phyloP scores from a whole-genome alignment of 805 yeast species.

The Suhomyces kilbournensis region DNA sequence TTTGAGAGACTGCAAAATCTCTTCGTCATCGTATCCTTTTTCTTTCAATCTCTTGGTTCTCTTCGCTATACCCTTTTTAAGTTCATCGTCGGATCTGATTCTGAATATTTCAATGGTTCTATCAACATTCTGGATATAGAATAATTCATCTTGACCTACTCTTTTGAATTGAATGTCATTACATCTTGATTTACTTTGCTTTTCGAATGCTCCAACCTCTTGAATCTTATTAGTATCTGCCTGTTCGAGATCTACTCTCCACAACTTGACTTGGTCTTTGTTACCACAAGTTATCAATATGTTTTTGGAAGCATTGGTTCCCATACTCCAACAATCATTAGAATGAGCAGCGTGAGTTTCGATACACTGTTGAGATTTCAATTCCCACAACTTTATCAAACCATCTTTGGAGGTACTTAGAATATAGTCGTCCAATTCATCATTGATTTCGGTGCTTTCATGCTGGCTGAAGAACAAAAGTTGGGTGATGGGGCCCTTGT shows the following conservation, averaged over 20 bases:
- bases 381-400: slow-evolving; percentile 87
- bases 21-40: slow-evolving; percentile 59
- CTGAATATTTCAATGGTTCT: slow-evolving; percentile 78
- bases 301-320: slow-evolving; percentile 39
- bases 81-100: slow-evolving; percentile 71
- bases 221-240: slow-evolving; percentile 48
- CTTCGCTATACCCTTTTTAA: slow-evolving; percentile 69
- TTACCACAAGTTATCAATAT: slow-evolving; percentile 70
- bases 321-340: slow-evolving; percentile 90
- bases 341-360: slow-evolving; percentile 94
- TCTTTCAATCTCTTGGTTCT: slow-evolving; percentile 77
- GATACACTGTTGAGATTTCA: slow-evolving; percentile 81
- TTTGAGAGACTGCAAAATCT: slow-evolving; percentile 44
- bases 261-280: slow-evolving; percentile 78
- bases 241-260: slow-evolving; percentile 62
- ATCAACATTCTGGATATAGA: slow-evolving; percentile 76
- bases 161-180: slow-evolving; percentile 51
- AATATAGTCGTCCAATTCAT: slow-evolving; percentile 68
- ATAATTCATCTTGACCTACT: slow-evolving; percentile 42
- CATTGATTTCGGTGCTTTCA: slow-evolving; percentile 21
- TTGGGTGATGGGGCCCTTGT: slow-evolving; percentile 85
- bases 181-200: slow-evolving; percentile 74
- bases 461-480: slow-evolving; percentile 46
- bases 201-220: slow-evolving; percentile 66
- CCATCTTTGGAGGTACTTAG: slow-evolving; percentile 87